Evolutionary conservation across 1,284 basidiomycete species (phyloP).

Genomic region (Gomphus sp.): DNA sequence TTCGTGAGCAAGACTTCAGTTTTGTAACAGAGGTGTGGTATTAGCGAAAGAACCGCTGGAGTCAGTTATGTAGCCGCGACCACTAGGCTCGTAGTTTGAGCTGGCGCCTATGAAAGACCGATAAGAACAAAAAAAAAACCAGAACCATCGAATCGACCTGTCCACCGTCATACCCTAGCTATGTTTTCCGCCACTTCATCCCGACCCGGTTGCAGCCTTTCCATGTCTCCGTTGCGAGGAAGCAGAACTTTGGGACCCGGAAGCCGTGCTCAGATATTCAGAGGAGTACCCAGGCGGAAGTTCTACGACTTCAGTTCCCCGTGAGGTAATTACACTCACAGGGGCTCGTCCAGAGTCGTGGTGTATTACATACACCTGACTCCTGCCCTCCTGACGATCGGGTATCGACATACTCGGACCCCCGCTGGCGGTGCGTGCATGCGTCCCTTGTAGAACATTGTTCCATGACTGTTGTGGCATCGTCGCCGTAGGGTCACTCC

Average conservation of each 20-base stretch:
- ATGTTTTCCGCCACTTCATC: background rate
- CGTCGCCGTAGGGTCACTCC: background rate
- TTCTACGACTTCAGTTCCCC: slow-evolving; percentile 47
- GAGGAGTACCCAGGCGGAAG: slow-evolving; percentile 40
- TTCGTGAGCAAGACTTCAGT: too few relatives aligned
- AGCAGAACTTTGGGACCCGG: background rate
- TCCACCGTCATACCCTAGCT: background rate
- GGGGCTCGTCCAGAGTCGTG: slow-evolving; percentile 46
- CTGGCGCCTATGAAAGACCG: background rate
- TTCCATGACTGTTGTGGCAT: background rate
- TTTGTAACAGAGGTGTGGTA: too few relatives aligned
- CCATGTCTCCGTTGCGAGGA: background rate
- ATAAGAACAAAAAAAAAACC: background rate
- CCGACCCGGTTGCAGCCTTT: background rate
- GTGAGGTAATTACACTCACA: slow-evolving; percentile 46
- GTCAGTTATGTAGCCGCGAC: too few relatives aligned
- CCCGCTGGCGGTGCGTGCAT: background rate
- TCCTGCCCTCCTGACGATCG: background rate
- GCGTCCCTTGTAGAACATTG: background rate
- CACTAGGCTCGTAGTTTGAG: too few relatives aligned
- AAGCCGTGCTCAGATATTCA: background rate
- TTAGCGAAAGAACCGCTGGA: too few relatives aligned
- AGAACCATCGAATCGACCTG: background rate
- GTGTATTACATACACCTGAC: slow-evolving; percentile 47
- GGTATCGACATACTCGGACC: background rate